Evolutionary conservation across 495 filamentous ascomycete species (phyloP).

Genomic region (Ramalina intermedia): DNA sequence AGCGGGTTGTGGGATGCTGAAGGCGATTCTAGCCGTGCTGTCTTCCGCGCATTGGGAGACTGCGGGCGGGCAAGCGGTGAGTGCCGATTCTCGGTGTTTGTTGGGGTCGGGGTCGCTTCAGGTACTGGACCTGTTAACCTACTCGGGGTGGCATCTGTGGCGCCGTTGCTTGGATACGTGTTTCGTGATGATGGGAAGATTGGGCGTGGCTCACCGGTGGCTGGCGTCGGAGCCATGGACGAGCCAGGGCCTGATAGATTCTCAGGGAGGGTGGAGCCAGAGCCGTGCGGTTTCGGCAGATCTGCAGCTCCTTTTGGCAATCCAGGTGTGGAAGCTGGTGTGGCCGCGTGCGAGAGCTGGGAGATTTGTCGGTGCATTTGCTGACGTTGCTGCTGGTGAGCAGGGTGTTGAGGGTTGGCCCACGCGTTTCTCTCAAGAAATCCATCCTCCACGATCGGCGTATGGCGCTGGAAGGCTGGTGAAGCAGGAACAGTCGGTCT

Average conservation of each 20-base stretch:
- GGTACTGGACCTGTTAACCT: not conserved
- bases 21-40: not conserved
- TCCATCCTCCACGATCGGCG: slow-evolving; percentile 60
- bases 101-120: not conserved
- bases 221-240: slow-evolving; percentile 31
- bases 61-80: not conserved
- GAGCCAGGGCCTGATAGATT: slow-evolving; percentile 31
- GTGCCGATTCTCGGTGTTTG: not conserved
- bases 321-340: slow-evolving; percentile 36
- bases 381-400: slow-evolving; percentile 34
- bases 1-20: not conserved
- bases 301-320: slow-evolving; percentile 38
- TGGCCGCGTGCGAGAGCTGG: slow-evolving; percentile 16
- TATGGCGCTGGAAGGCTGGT: slow-evolving; percentile 23
- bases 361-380: slow-evolving; percentile 25
- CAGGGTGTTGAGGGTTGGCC: slow-evolving; percentile 78
- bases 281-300: slow-evolving; percentile 37
- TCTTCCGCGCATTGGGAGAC: not conserved
- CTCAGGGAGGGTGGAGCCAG: slow-evolving; percentile 42
- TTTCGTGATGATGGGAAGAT: not conserved
- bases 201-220: not conserved
- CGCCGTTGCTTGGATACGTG: not conserved
- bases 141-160: slow-evolving; percentile 3
- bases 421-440: slow-evolving; percentile 74
- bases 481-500: slow-evolving; percentile 7